Conservation (phyloP, 2,329 filamentous ascomycete species). For the Colletotrichum magnum region DNA sequence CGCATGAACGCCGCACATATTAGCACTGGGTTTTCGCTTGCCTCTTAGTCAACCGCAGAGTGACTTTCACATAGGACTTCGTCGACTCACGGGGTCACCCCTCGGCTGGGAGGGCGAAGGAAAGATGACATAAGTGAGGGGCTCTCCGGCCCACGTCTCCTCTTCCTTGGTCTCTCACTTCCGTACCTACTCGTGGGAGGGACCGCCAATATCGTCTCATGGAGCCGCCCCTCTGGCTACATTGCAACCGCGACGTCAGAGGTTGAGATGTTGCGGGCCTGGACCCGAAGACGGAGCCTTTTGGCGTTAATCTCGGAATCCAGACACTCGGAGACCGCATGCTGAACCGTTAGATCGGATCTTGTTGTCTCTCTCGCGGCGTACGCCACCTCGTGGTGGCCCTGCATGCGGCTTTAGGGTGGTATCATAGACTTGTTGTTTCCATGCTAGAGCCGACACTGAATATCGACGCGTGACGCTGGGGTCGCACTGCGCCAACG, state of each 20-base stretch:
- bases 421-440: slow-evolving; percentile 27
- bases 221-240: slow-evolving; percentile 4
- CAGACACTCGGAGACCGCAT: slow-evolving; percentile 21
- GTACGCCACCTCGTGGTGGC: neutral
- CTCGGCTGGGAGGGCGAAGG: neutral
- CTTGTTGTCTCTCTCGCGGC: neutral
- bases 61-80: neutral
- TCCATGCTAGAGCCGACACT: slow-evolving; percentile 25
- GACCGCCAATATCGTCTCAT: slow-evolving; percentile 17
- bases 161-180: slow-evolving; percentile 9
- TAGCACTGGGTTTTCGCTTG: slow-evolving; percentile 21
- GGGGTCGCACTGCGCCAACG: slow-evolving; percentile 35
- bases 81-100: slow-evolving; percentile 22
- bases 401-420: slow-evolving; percentile 4
- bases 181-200: slow-evolving; percentile 5
- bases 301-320: slow-evolving; percentile 13
- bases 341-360: slow-evolving; percentile 14
- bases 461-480: slow-evolving; percentile 38
- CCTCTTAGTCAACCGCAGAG: slow-evolving; percentile 16
- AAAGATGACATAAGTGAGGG: slow-evolving; percentile 15
- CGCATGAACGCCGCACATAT: slow-evolving; percentile 31
- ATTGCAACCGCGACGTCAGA: slow-evolving; percentile 14
- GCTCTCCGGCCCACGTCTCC: slow-evolving; percentile 4
- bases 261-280: neutral
- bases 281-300: neutral